phyloP scores from a whole-genome alignment of 768 basidiomycete genomes.

The Termitomyces titanicus region DNA sequence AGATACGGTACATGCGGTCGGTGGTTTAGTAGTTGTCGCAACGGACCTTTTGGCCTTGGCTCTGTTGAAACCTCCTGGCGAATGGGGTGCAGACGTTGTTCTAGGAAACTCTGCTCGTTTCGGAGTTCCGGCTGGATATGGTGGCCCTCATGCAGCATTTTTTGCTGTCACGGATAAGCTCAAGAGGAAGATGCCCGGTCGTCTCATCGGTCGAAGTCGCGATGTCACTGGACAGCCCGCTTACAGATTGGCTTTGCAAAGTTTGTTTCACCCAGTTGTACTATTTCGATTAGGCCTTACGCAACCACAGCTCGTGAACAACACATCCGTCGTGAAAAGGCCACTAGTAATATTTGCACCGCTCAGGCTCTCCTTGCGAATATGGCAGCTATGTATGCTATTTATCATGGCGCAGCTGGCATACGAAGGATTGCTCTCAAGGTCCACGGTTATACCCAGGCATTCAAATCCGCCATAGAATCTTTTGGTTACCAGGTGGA shows the following conservation, averaged over 20 bases:
- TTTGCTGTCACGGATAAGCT: constrained; percentile 90
- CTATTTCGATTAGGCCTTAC: neutral
- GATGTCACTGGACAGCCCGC: constrained; percentile 83
- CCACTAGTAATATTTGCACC: constrained; percentile 98
- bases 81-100: constrained; percentile 98
- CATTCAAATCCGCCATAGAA: constrained; percentile 67
- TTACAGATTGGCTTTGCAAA: constrained; percentile 92
- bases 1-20: constrained; percentile 61
- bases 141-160: constrained; percentile 96
- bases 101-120: constrained; percentile 95
- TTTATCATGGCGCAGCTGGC: constrained; percentile 92
- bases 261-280: constrained; percentile 42
- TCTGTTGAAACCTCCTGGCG: constrained; percentile 91
- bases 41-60: constrained; percentile 93
- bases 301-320: constrained; percentile 77
- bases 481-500: constrained; percentile 68
- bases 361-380: constrained; percentile 97
- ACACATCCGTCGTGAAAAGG: constrained; percentile 96
- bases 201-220: constrained; percentile 87
- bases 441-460: constrained; percentile 84
- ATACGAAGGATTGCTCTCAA: constrained; percentile 81
- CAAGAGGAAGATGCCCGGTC: constrained; percentile 99
- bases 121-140: constrained; percentile 96
- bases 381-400: constrained; percentile 98
- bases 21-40: constrained; percentile 83